Evolutionary conservation across 805 yeast genomes (phyloP).

Genomic region (Wickerhamomyces bovis): DNA sequence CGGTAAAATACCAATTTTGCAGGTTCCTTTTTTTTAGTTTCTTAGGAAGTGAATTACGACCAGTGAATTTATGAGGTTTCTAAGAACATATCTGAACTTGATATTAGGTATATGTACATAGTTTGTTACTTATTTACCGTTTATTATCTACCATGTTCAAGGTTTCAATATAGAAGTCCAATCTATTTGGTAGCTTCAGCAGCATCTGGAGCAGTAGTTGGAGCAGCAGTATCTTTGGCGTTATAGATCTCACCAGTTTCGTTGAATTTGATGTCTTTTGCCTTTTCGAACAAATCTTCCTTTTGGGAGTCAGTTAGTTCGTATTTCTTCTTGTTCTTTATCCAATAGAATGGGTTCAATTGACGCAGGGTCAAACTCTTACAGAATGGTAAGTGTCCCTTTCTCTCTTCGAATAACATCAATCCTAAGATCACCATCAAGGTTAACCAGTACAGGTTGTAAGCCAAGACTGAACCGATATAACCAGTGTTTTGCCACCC

Average conservation of each 20-base stretch:
- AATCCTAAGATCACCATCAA: conserved; percentile 49
- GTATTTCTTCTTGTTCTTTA: conserved; percentile 60
- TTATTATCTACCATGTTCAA: no score
- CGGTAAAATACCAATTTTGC: no score
- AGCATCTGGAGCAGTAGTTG: background rate
- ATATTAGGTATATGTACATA: no score
- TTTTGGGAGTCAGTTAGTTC: conserved; percentile 48
- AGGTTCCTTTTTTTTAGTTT: no score
- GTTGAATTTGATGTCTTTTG: conserved; percentile 32
- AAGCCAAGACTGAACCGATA: conserved; percentile 82
- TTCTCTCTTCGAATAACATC: conserved; percentile 79
- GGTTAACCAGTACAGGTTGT: conserved; percentile 82
- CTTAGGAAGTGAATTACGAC: no score
- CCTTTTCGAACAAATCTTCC: conserved; percentile 42
- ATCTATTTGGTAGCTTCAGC: background rate
- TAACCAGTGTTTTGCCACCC: conserved; percentile 99
- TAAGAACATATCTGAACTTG: no score
- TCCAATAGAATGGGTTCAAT: conserved; percentile 67
- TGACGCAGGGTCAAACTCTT: conserved; percentile 42
- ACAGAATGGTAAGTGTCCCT: conserved; percentile 72
- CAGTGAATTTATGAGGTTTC: no score
- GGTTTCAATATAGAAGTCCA: background rate
- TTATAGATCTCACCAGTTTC: conserved; percentile 27
- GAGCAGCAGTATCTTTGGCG: background rate
- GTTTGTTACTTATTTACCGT: no score